A percentile compares a stretch with the other conserved stretches of the same genome.
Evolutionary conservation across 2,329 filamentous ascomycete genomes (phyloP).

Genomic region (Epicoccum nigrum): DNA sequence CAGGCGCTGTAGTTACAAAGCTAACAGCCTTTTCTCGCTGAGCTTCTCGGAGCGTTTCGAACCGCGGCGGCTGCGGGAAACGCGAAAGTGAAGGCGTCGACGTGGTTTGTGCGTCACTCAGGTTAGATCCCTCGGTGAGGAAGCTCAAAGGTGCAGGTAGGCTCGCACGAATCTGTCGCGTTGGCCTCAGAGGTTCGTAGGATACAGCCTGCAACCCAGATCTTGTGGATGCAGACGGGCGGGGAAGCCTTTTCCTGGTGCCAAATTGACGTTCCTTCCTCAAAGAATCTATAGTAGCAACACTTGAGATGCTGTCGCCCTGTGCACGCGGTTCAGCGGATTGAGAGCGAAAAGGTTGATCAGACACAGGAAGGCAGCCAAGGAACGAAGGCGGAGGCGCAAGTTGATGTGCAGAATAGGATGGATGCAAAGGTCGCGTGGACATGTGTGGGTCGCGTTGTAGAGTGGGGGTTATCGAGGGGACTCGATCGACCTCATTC

Average conservation of each 20-base stretch:
- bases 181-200: slow-evolving; percentile 26
- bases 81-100: slow-evolving; percentile 40
- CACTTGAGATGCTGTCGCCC: slow-evolving; percentile 24
- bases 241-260: slow-evolving; percentile 45
- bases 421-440: slow-evolving; percentile 32
- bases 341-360: slow-evolving; percentile 34
- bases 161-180: slow-evolving; percentile 24
- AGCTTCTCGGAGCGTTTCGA: slow-evolving; percentile 23
- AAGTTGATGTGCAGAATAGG: slow-evolving; percentile 40
- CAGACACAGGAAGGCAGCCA: slow-evolving; percentile 19
- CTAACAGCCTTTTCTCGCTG: slow-evolving; percentile 21
- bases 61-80: slow-evolving; percentile 44
- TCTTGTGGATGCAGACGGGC: slow-evolving; percentile 29
- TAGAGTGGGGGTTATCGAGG: slow-evolving; percentile 21
- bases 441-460: slow-evolving; percentile 21
- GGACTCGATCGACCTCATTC: slow-evolving; percentile 39
- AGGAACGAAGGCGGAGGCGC: slow-evolving; percentile 24
- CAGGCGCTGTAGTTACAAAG: slow-evolving; percentile 37
- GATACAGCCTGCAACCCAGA: slow-evolving; percentile 11
- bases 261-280: slow-evolving; percentile 41
- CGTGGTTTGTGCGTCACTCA: slow-evolving; percentile 20
- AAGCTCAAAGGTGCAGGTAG: slow-evolving; percentile 26
- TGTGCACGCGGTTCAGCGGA: slow-evolving; percentile 35
- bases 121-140: slow-evolving; percentile 30
- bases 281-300: slow-evolving; percentile 18